A percentile compares a stretch with the other conserved stretches of the same genome.
Conservation (phyloP, 1,284 basidiomycete species). For the Irpex sp. region DNA sequence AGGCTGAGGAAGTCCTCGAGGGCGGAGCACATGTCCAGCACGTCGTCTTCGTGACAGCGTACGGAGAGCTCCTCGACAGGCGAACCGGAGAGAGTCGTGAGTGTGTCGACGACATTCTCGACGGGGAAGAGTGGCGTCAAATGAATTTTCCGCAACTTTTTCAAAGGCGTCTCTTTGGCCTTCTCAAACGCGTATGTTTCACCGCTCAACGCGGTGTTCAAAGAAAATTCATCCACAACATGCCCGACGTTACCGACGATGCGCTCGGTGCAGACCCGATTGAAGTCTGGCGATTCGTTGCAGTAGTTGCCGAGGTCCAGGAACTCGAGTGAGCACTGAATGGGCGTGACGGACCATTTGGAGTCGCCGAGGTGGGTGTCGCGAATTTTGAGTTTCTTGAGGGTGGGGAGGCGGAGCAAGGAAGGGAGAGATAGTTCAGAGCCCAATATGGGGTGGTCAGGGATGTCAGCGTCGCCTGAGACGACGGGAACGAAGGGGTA, state of each 20-base stretch:
- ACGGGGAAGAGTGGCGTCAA: conserved; percentile 61
- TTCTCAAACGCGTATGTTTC: conserved; percentile 38
- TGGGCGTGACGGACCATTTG: conserved; percentile 46
- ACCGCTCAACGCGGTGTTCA: conserved; percentile 47
- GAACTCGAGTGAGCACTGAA: conserved; percentile 48
- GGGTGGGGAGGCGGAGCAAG: conserved; percentile 57
- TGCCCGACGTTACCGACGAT: conserved; percentile 56
- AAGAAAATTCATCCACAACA: conserved; percentile 49
- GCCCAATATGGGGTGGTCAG: conserved; percentile 52
- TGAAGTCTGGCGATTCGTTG: conserved; percentile 49
- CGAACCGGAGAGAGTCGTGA: conserved; percentile 55
- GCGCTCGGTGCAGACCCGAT: conserved; percentile 51
- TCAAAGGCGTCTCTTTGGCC: conserved; percentile 45
- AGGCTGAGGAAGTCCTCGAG: conserved; percentile 53
- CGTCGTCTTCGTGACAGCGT: conserved; percentile 58
- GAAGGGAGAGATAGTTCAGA: conserved; percentile 58
- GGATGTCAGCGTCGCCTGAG: conserved; percentile 54
- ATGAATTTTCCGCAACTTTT: conserved; percentile 49
- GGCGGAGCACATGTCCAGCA: conserved; percentile 51
- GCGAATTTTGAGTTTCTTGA: conserved; percentile 58
- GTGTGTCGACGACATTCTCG: conserved; percentile 54
- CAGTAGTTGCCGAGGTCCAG: conserved; percentile 60
- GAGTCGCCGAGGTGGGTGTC: conserved; percentile 70
- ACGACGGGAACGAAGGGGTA: conserved; percentile 59
- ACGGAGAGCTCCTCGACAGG: conserved; percentile 56